Base-by-base conservation (phyloP, 2,329 filamentous ascomycete genomes). In the Pseudogymnoascus sp. region DNA sequence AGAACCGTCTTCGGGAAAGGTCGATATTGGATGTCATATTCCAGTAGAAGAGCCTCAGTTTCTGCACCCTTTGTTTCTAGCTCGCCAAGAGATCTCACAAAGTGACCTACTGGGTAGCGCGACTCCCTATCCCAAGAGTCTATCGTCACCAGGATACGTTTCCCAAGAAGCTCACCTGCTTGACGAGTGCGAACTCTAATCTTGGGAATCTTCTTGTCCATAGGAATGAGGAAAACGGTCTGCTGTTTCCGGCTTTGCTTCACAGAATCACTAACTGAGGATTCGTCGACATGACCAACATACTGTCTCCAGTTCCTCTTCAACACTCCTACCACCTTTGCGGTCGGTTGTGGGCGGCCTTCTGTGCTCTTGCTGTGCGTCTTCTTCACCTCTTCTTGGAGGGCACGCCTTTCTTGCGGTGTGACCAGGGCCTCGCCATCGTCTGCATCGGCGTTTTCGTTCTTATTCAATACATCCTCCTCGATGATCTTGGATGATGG, bases 231-330 rank as follows among this genome's bases (percentile, higher is more conserved):
- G 75, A 99, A 99, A 12, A 99, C 92, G 14, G 85, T 95, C 72
- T 97, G 92, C 72, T 95, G 91, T 69, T 89, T 89, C 63, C 92
- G 84, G 31, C 91, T 91, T 68, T 92, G 88, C 64, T 86, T 88
- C 1, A 84, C 83, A 2, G 86, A 83, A 61, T 87, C 84, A 70
- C 87, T 88, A 59, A 92, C 88, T 1, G 92, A 95, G 10, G 89
- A 90, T 60, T 88, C 87, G 72, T 99, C 94, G 63, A 99, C 88
- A 72, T 97, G 92, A 2, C 94, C 94, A 65, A 99, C 94, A 69
- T 97, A 97, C 75, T 97, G 95, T 65, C 94, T 84, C 94, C 94
- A 99, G 74, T 97, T 97, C 61, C 94, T 86, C 77, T 96, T 97
- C 72, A 96, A 85, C 23, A 97, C 82, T 58, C 94, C 94, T 6